Conservation (phyloP, 208 protist genomes). For the Leishmania martiniquensis region DNA sequence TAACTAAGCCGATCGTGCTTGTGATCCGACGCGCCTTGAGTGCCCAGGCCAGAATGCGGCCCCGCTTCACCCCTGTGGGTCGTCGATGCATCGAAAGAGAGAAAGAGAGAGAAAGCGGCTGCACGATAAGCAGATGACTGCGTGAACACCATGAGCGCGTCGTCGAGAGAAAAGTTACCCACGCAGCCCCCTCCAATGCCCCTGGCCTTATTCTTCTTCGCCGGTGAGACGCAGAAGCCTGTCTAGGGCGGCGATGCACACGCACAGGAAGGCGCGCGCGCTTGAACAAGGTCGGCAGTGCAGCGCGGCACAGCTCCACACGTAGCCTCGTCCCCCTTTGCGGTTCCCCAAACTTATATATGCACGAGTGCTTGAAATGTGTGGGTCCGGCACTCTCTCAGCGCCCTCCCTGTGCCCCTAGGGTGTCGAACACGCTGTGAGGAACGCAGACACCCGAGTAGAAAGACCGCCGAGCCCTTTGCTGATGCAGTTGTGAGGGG, state of each 20-base stretch:
- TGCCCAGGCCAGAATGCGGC: background rate
- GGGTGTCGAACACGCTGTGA: too few relatives aligned
- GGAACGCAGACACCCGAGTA: too few relatives aligned
- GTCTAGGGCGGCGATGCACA: background rate
- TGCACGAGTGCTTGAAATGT: background rate
- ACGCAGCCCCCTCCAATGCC: background rate
- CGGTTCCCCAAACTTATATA: background rate
- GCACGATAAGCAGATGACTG: background rate
- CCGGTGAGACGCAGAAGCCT: background rate
- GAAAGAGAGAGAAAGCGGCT: background rate
- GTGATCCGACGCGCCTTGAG: background rate
- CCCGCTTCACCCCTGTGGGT: background rate
- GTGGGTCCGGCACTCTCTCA: background rate
- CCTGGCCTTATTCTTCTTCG: background rate
- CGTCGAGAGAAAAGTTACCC: background rate
- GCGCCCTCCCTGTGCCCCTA: background rate
- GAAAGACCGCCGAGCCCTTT: too few relatives aligned
- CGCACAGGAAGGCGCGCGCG: background rate
- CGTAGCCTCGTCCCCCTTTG: background rate
- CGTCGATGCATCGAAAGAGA: background rate
- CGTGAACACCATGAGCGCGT: background rate
- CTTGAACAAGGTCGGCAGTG: background rate
- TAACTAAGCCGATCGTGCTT: background rate
- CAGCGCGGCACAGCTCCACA: background rate
- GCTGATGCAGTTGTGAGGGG: too few relatives aligned